These are phyloP conservation scores for Chondrostereum purpureum DNA, from an alignment of 1,284 basidiomycete genomes.

Conservation along the genomic window DNA sequence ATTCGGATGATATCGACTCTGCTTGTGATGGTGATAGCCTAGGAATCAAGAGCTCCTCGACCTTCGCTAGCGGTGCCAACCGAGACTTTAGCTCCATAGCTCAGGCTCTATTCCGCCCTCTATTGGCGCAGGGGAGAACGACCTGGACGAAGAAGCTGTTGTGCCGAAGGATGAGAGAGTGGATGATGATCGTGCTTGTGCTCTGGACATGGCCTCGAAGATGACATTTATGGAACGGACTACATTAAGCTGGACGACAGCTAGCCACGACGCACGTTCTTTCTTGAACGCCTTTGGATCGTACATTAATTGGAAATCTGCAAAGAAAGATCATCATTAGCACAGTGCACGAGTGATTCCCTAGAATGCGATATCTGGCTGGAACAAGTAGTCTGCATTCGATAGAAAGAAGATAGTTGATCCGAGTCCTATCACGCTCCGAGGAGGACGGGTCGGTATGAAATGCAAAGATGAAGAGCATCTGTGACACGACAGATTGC, in stretches of 20 bases:
- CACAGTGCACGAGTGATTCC: neutral
- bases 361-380: neutral
- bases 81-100: constrained; percentile 51
- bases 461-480: too few relatives aligned
- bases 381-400: neutral
- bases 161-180: neutral
- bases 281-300: constrained; percentile 51
- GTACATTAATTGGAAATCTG: constrained; percentile 64
- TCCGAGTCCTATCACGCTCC: too few relatives aligned
- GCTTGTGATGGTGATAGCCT: constrained; percentile 36
- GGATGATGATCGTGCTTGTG: constrained; percentile 19
- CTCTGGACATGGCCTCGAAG: constrained; percentile 48
- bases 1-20: constrained; percentile 19
- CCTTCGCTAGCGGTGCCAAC: constrained; percentile 49
- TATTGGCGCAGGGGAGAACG: constrained; percentile 15
- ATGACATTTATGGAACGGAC: constrained; percentile 62
- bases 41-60: constrained; percentile 52
- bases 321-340: too few relatives aligned
- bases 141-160: constrained; percentile 15
- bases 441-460: neutral
- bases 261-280: constrained; percentile 62
- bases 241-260: constrained; percentile 68
- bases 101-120: constrained; percentile 20
- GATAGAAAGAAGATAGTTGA: constrained; percentile 1
- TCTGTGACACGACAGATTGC: too few relatives aligned